Evolutionary conservation across 306 rosid genomes (phyloP).

Genomic region (Geum urbanum): DNA sequence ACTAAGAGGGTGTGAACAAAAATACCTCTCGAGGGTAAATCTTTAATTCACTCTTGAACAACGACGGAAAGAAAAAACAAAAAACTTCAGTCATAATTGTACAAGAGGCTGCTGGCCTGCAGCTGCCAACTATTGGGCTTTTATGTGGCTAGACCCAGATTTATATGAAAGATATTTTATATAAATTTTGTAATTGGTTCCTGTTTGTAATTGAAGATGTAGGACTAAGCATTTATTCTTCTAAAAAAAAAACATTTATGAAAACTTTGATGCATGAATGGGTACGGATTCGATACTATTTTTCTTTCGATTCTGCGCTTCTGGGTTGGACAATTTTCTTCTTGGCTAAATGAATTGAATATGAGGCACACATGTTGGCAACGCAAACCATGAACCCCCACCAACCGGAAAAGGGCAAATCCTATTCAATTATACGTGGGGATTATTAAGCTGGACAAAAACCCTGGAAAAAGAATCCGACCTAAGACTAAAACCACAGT

Average conservation of each 20-base stretch:
- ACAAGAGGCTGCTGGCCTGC: background rate
- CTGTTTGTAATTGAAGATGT: background rate
- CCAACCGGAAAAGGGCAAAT: constrained; percentile 32
- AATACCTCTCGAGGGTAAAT: too few relatives aligned
- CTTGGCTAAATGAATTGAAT: constrained; percentile 6
- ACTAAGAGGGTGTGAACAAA: too few relatives aligned
- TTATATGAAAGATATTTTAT: too few relatives aligned
- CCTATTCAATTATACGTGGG: constrained; percentile 3
- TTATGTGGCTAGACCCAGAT: background rate
- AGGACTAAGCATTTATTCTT: too few relatives aligned
- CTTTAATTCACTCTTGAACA: too few relatives aligned
- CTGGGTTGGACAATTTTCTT: background rate
- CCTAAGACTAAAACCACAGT: constrained; percentile 9
- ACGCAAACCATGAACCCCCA: constrained; percentile 24
- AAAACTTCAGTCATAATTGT: too few relatives aligned
- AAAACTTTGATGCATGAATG: background rate
- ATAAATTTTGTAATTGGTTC: background rate
- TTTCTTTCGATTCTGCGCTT: background rate
- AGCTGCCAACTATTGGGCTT: background rate
- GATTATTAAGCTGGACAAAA: constrained; percentile 23
- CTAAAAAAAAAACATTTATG: too few relatives aligned
- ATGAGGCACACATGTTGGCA: constrained; percentile 27
- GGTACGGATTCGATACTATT: background rate
- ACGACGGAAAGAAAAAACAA: too few relatives aligned
- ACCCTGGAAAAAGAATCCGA: constrained; percentile 28